Conservation (phyloP, 306 rosid species). For the Pueraria montana region DNA sequence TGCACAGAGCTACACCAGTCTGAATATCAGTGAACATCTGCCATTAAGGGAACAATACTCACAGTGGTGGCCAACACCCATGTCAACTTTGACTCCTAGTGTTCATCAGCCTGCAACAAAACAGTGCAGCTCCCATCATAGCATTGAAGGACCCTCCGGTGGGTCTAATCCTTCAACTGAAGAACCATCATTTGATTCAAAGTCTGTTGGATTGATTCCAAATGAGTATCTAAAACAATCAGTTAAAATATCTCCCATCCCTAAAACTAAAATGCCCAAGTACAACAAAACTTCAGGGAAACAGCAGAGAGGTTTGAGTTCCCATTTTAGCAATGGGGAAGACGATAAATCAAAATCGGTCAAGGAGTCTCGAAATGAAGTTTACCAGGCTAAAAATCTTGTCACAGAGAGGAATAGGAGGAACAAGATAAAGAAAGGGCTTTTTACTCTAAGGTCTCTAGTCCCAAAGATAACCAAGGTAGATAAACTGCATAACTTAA, state of each 20-base stretch:
- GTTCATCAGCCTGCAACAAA: constrained; percentile 43
- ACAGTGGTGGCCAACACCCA: constrained; percentile 38
- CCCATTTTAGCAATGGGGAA: constrained; percentile 41
- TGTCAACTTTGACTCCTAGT: constrained; percentile 46
- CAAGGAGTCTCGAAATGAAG: constrained; percentile 50
- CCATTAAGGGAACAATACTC: constrained; percentile 38
- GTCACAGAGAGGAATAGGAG: constrained; percentile 88
- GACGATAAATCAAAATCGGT: constrained; percentile 47
- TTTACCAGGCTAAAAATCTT: constrained; percentile 73
- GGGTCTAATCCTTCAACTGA: constrained; percentile 68
- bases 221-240: constrained; percentile 45
- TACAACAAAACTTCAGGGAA: constrained; percentile 45
- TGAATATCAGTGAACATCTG: constrained; percentile 49
- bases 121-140: constrained; percentile 55
- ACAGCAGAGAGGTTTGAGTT: constrained; percentile 45
- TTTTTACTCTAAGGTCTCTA: constrained; percentile 70
- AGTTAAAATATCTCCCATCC: constrained; percentile 37
- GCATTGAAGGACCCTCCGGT: constrained; percentile 69
- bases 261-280: constrained; percentile 42
- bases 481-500: constrained; percentile 24
- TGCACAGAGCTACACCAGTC: constrained; percentile 39
- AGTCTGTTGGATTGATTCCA: constrained; percentile 34
- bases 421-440: constrained; percentile 64
- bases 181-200: constrained; percentile 54
- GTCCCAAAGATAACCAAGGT: constrained; percentile 94